Percentiles rank a stretch among this genome's conserved stretches.
phyloP scores from a whole-genome alignment of 495 filamentous ascomycete species.

The Daldinia bambusicola region DNA sequence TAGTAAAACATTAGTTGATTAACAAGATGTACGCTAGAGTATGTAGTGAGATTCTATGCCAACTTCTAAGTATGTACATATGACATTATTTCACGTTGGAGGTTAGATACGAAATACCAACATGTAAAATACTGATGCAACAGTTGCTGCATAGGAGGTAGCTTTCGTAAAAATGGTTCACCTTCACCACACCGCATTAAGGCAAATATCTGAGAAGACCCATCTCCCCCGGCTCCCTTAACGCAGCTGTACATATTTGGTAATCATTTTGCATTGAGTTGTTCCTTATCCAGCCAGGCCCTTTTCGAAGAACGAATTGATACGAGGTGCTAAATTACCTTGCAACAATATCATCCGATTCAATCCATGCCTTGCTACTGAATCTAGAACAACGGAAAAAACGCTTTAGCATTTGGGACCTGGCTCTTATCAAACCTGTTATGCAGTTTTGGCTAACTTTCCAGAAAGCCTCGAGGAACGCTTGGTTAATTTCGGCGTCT shows the following conservation, averaged over 20 bases:
- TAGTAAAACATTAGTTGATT: constrained; percentile 17
- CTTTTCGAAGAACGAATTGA: constrained; percentile 6
- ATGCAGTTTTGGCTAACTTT: constrained; percentile 21
- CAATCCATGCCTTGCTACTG: constrained; percentile 26
- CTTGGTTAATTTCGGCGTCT: constrained; percentile 30
- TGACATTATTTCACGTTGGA: background rate
- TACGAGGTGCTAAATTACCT: constrained; percentile 35
- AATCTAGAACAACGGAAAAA: constrained; percentile 30
- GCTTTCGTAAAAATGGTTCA: background rate
- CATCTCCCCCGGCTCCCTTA: background rate
- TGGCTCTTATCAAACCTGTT: constrained; percentile 20
- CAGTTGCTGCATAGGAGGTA: background rate
- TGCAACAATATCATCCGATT: constrained; percentile 32
- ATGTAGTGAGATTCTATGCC: background rate
- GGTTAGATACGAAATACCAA: constrained; percentile 28
- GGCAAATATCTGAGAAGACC: constrained; percentile 12
- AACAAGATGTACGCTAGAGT: constrained; percentile 7
- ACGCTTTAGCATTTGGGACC: background rate
- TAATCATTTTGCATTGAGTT: background rate
- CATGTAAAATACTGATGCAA: background rate
- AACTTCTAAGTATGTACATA: background rate
- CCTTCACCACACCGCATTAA: background rate
- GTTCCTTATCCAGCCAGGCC: background rate
- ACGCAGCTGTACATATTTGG: background rate
- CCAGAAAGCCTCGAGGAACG: constrained; percentile 33